phyloP scores from a whole-genome alignment of 495 filamentous ascomycete species.

The Aspergillus avenaceus region DNA sequence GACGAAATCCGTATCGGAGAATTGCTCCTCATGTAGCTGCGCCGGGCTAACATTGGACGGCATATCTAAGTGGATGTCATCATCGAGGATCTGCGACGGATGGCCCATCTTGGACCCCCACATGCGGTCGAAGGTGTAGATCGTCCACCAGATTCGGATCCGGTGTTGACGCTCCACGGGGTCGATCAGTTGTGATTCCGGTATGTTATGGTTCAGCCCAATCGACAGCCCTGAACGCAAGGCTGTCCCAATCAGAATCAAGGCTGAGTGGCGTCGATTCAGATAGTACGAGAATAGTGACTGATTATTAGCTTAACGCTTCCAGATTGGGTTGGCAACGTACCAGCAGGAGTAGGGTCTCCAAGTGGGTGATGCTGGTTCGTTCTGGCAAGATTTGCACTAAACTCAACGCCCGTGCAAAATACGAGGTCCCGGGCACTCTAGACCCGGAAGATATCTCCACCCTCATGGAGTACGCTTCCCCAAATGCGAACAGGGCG shows the following conservation, averaged over 20 bases:
- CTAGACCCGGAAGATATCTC: slow-evolving; percentile 30
- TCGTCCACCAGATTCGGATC: slow-evolving; percentile 44
- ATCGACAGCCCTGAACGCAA: slow-evolving; percentile 41
- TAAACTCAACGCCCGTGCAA: slow-evolving; percentile 38
- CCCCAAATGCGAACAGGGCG: slow-evolving; percentile 41
- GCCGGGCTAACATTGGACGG: slow-evolving; percentile 30
- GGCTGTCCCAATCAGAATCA: slow-evolving; percentile 37
- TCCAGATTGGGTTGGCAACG: slow-evolving; percentile 3
- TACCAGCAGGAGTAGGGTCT: slow-evolving; percentile 38
- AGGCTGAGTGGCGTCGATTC: slow-evolving; percentile 42
- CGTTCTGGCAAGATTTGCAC: slow-evolving; percentile 39
- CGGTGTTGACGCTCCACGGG: slow-evolving; percentile 42
- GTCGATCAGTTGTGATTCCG: slow-evolving; percentile 43
- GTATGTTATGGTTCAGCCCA: slow-evolving; percentile 44
- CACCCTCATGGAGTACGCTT: slow-evolving; percentile 38
- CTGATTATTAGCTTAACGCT: slow-evolving; percentile 12
- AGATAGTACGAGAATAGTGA: slow-evolving; percentile 43
- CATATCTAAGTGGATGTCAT: slow-evolving; percentile 45
- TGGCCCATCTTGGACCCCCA: slow-evolving; percentile 46
- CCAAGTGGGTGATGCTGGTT: slow-evolving; percentile 39
- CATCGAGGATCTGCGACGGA: slow-evolving; percentile 42
- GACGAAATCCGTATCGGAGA: slow-evolving; percentile 36
- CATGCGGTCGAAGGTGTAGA: slow-evolving; percentile 47
- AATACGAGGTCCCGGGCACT: slow-evolving; percentile 41
- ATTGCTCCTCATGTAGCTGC: slow-evolving; percentile 38